Evolutionary conservation across 805 yeast species (phyloP), one percentile per base, ranked within the genome.

Genomic region (Saturnispora sanitii): DNA sequence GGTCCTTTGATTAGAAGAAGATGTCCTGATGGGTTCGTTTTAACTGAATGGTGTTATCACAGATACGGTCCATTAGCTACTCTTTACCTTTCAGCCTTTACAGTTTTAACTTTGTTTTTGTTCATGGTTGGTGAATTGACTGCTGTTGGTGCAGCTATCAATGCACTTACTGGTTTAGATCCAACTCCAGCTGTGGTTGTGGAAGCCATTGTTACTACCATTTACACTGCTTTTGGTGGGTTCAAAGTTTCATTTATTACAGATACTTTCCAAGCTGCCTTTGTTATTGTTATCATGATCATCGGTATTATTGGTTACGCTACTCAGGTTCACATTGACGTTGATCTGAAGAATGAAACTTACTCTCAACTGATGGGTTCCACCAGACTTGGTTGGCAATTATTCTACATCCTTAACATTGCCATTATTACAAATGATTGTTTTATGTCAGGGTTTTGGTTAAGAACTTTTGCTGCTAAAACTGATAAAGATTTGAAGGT

Each of bases 11-110:
- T 88, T 44, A 68, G 95, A 48, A 71, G 66, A 44, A 71, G 73
- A 49, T 83, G 94, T 50, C 96, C 96, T 0, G 75, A 83, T 7
- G 96, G 96, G 3, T 88, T 88, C 57, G 87, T 88, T 21, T 64
- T 88, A 50, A 86, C 95, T 4, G 95, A 88, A 57, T 88, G 96
- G 96, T 90, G 85, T n/a, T 73, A 84, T 54, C 75, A 74, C 35
- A 67, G 96, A 50, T 88, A 71, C 56, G 96, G 96, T 2, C 56
- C 68, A 4, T 61, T 79, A 13, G 69, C 94, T 3, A 82, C 85
- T 1, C 63, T 85, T 49, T 83, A 85, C 50, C 61, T 88, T 35
- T 79, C 94, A 12, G 77, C 76, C 35, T 84, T 87, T 59, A 85
- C 96, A 1, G 73, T 88, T 40, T 68, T 88, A 48, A 87, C 95